phyloP scores from a whole-genome alignment of 2,329 filamentous ascomycete genomes.

The Talaromyces amestolkiae region DNA sequence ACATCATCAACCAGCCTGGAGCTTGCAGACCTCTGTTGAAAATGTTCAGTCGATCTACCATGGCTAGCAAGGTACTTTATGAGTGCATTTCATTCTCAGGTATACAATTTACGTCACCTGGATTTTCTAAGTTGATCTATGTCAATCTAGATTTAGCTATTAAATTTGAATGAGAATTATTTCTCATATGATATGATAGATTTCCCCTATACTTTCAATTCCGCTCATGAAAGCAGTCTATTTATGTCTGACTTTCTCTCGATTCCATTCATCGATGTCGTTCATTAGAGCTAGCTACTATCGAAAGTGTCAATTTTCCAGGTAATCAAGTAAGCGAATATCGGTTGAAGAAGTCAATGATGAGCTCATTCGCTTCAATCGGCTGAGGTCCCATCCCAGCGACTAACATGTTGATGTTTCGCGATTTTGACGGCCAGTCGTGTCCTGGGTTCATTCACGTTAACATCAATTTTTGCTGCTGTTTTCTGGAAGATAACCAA shows the following conservation, averaged over 20 bases:
- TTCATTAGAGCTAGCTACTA: not conserved
- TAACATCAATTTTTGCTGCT: not conserved
- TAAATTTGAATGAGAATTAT: not conserved
- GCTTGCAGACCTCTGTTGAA: not conserved
- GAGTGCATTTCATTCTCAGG: not conserved
- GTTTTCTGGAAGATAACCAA: constrained; percentile 22
- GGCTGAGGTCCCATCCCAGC: constrained; percentile 42
- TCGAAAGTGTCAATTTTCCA: not conserved
- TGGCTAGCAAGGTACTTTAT: not conserved
- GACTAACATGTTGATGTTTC: constrained; percentile 46
- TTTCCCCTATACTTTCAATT: no score
- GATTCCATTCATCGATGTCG: not conserved
- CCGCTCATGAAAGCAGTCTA: no score
- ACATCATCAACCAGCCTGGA: not conserved
- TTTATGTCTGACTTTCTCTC: not conserved
- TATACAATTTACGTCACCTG: not conserved
- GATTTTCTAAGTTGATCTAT: not conserved
- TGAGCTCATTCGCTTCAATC: constrained; percentile 46
- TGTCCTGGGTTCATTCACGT: constrained; percentile 32
- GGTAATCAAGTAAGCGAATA: constrained; percentile 22
- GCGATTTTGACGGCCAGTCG: constrained; percentile 48
- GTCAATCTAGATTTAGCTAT: not conserved
- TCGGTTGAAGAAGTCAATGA: constrained; percentile 47
- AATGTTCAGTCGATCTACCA: not conserved
- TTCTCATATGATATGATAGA: no score